phyloP scores from a whole-genome alignment of 805 yeast species.

The Millerozyma miso region DNA sequence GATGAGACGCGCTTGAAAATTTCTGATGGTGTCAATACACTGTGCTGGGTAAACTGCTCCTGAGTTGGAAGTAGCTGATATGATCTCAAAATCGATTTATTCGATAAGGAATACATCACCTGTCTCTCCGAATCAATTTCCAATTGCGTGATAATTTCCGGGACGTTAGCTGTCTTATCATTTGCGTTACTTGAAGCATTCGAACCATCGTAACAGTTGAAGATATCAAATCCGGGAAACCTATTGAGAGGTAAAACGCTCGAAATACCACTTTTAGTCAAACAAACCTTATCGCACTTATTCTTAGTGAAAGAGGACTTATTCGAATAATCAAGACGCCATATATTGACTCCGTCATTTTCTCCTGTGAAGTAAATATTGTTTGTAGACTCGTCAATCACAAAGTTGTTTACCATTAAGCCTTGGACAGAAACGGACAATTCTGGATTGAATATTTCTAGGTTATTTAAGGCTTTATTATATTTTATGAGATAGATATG shows the following conservation, averaged over 20 bases:
- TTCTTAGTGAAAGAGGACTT: slow-evolving; percentile 84
- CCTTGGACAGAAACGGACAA: slow-evolving; percentile 80
- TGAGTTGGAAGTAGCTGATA: slow-evolving; percentile 53
- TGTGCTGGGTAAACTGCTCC: slow-evolving; percentile 33
- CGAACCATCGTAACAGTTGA: slow-evolving; percentile 12
- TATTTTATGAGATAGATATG: slow-evolving; percentile 72
- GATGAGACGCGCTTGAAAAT: slow-evolving; percentile 46
- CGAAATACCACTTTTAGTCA: slow-evolving; percentile 59
- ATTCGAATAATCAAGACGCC: slow-evolving; percentile 83
- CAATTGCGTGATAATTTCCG: slow-evolving; percentile 61
- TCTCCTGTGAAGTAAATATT: slow-evolving; percentile 84
- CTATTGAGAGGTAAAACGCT: slow-evolving; percentile 34
- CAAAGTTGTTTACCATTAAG: slow-evolving; percentile 60
- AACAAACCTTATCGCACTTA: slow-evolving; percentile 77
- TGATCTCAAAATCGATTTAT: slow-evolving; percentile 75
- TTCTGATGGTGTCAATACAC: slow-evolving; percentile 40
- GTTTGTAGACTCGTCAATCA: slow-evolving; percentile 57
- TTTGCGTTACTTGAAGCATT: slow-evolving; percentile 9
- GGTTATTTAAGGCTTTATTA: slow-evolving; percentile 35
- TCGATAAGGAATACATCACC: slow-evolving; percentile 75
- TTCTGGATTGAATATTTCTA: slow-evolving; percentile 78
- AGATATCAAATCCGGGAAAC: slow-evolving; percentile 30
- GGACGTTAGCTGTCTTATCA: slow-evolving; percentile 18
- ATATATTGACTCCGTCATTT: slow-evolving; percentile 71
- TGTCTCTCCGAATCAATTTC: slow-evolving; percentile 75